A percentile compares a stretch with the other conserved stretches of the same genome.
These are phyloP conservation scores for Wickerhamiella kazuoi DNA, from an alignment of 805 yeast species.

Conservation along the genomic window DNA sequence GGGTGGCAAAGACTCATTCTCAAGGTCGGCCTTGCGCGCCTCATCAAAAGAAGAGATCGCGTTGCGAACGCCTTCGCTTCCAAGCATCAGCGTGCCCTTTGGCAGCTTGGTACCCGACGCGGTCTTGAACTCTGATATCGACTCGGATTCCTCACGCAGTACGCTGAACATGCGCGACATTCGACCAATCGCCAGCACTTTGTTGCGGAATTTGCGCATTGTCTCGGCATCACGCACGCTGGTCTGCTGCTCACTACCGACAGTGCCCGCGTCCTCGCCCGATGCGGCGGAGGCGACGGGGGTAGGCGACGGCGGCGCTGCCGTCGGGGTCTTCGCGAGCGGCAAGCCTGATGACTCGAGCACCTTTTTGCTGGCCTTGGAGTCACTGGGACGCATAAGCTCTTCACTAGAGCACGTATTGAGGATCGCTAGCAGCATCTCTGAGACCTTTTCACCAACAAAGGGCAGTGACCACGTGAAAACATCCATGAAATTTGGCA, in stretches of 20 bases:
- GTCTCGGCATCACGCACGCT: conserved; percentile 12
- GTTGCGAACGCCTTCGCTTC: conserved; percentile 58
- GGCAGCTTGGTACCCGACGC: conserved; percentile 67
- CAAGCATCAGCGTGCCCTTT: conserved; percentile 68
- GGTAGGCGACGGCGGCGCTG: not conserved
- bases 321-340: not conserved
- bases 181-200: conserved; percentile 90
- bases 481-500: conserved; percentile 93
- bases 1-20: conserved; percentile 84
- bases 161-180: conserved; percentile 84
- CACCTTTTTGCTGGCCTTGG: conserved; percentile 7
- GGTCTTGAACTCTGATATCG: conserved; percentile 60
- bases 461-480: conserved; percentile 95
- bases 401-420: conserved; percentile 94
- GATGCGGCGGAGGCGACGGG: not conserved
- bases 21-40: conserved; percentile 61
- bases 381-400: conserved; percentile 28
- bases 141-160: conserved; percentile 73
- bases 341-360: conserved; percentile 6
- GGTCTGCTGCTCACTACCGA: not conserved
- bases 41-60: conserved; percentile 62
- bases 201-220: conserved; percentile 32
- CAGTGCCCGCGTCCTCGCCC: not conserved
- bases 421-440: conserved; percentile 74
- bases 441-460: conserved; percentile 91